Percentiles rank a stretch among this genome's conserved stretches.
Conservation (phyloP, 345 rosid genomes). For the Geranium rotundifolium region DNA sequence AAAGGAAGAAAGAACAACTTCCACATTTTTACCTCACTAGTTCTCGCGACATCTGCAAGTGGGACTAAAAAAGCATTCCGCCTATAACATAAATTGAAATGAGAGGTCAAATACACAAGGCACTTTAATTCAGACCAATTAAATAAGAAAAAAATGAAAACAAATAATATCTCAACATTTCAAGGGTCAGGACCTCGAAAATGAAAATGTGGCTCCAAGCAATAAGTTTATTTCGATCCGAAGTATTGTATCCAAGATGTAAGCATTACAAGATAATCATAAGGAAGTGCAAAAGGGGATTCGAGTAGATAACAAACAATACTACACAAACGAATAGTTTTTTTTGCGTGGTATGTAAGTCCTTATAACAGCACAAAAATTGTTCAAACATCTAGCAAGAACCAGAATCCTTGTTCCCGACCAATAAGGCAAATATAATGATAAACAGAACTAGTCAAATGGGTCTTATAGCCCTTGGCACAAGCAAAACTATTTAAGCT, state of each 20-base stretch:
- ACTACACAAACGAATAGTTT: no score
- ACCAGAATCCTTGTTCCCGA: no score
- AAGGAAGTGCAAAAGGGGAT: neutral
- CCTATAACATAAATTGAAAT: neutral
- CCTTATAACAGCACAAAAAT: neutral
- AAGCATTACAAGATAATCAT: no score
- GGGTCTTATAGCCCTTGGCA: neutral
- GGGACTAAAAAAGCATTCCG: neutral
- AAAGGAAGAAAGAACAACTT: neutral
- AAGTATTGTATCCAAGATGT: no score
- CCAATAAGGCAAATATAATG: no score
- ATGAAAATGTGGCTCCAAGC: no score
- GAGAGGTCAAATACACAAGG: neutral
- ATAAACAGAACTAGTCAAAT: neutral
- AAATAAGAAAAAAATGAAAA: neutral
- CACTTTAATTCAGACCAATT: neutral
- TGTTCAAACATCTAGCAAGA: neutral
- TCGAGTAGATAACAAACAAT: no score
- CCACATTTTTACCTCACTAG: neutral
- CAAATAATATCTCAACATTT: constrained; percentile 7
- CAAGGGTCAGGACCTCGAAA: constrained; percentile 5
- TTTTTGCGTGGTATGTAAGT: no score
- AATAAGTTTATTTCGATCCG: no score
- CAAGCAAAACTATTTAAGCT: neutral
- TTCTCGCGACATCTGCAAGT: neutral